Evolutionary conservation across 805 yeast genomes (phyloP).

Genomic region (Sugiyamaella mastotermitis): DNA sequence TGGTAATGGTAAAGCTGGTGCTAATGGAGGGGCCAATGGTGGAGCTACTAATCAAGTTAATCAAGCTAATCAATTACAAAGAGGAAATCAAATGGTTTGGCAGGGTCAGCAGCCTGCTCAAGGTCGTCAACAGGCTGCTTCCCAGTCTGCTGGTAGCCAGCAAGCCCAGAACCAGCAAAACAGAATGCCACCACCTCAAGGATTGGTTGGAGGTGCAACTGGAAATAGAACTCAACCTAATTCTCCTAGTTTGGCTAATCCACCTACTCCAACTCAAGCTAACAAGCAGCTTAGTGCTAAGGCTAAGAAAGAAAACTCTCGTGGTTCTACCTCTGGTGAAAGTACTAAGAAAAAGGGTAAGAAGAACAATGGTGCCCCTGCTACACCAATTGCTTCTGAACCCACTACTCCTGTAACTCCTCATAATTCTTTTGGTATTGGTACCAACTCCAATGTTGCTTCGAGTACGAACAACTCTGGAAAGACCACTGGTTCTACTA

Average conservation of each 20-base stretch:
- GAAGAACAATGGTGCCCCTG: conserved; percentile 17
- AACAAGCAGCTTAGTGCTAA: conserved; percentile 17
- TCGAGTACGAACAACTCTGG: conserved; percentile 1
- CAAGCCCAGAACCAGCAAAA: conserved; percentile 12
- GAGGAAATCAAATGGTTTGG: conserved; percentile 11
- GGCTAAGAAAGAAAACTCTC: conserved; percentile 18
- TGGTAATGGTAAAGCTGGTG: too few species aligned
- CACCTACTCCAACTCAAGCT: conserved; percentile 22
- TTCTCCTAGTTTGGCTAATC: conserved; percentile 20
- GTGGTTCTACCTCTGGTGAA: conserved; percentile 1
- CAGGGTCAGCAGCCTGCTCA: conserved; percentile 20
- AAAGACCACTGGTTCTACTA: conserved; percentile 1
- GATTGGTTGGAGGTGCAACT: conserved; percentile 14
- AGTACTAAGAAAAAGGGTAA: conserved; percentile 18
- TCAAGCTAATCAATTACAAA: conserved; percentile 5
- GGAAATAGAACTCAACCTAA: conserved; percentile 22
- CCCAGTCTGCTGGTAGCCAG: conserved; percentile 6
- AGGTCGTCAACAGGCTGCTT: conserved; percentile 5
- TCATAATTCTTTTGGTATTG: conserved; percentile 20
- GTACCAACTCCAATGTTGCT: conserved; percentile 5
- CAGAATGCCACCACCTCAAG: conserved; percentile 25
- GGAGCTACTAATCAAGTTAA: conserved; percentile 5
- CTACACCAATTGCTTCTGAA: conserved; percentile 29
- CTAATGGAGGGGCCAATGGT: conserved; percentile 8
- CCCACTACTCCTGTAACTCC: conserved; percentile 39